Conservation (phyloP, 1,284 basidiomycete species). For the Cystobasidiaceae sp. region DNA sequence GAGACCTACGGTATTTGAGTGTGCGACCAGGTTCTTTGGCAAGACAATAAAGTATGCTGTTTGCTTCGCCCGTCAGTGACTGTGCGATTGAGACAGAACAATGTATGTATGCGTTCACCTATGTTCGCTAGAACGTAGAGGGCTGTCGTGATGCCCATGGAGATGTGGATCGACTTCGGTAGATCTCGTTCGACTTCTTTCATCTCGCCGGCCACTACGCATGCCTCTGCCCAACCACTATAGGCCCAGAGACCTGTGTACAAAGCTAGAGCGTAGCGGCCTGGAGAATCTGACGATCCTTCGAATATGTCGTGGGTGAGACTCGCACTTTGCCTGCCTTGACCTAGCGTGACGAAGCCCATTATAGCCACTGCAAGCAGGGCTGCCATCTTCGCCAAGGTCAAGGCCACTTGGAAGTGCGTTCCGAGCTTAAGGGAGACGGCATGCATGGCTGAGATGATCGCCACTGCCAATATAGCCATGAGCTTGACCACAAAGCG, state of each 20-base stretch:
- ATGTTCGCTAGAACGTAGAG: constrained; percentile 42
- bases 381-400: constrained; percentile 65
- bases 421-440: constrained; percentile 73
- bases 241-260: constrained; percentile 87
- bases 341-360: constrained; percentile 46
- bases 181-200: constrained; percentile 75
- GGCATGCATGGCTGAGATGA: constrained; percentile 71
- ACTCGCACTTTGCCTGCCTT: constrained; percentile 45
- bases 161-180: constrained; percentile 79
- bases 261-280: constrained; percentile 82
- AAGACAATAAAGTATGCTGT: constrained; percentile 91
- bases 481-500: constrained; percentile 78
- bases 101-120: background rate
- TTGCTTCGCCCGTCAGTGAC: too few species aligned
- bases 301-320: constrained; percentile 57
- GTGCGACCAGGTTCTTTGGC: constrained; percentile 58
- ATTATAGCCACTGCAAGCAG: constrained; percentile 50
- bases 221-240: constrained; percentile 52
- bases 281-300: constrained; percentile 69
- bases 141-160: constrained; percentile 71
- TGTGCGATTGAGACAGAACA: background rate
- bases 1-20: constrained; percentile 79
- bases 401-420: constrained; percentile 76
- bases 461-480: constrained; percentile 64
- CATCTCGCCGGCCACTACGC: constrained; percentile 92